Conservation (phyloP, 306 rosid species). For the Cucumis cinereus region DNA sequence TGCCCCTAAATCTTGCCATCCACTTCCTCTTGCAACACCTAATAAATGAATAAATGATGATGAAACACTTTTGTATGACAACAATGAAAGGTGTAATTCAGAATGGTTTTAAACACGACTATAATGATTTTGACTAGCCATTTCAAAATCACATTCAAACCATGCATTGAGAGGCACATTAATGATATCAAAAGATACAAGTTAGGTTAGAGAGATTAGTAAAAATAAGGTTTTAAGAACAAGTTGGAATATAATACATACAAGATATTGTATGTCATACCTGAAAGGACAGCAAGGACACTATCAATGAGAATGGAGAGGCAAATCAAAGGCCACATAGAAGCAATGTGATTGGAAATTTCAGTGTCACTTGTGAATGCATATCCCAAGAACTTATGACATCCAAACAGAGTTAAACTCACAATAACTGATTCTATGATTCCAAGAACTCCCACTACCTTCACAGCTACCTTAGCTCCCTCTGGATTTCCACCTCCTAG, state of each 20-base stretch:
- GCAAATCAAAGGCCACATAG: slow-evolving; percentile 5
- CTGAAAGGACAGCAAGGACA: not conserved
- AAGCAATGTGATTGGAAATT: slow-evolving; percentile 27
- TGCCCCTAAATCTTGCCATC: slow-evolving; percentile 39
- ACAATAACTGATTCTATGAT: slow-evolving; percentile 23
- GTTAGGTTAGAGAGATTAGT: no score
- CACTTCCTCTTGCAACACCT: slow-evolving; percentile 47
- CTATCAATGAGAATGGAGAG: not conserved
- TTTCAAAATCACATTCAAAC: no score
- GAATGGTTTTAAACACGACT: no score
- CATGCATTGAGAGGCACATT: no score
- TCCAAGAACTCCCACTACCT: slow-evolving; percentile 23
- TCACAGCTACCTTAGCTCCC: slow-evolving; percentile 28
- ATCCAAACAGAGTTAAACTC: slow-evolving; percentile 21
- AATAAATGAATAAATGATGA: not conserved
- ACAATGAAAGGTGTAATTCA: no score
- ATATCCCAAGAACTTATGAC: slow-evolving; percentile 28
- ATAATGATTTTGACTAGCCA: no score
- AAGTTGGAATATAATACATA: no score
- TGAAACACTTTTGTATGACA: no score
- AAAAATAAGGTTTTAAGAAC: no score
- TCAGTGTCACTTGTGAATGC: slow-evolving; percentile 42
- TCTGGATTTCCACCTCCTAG: slow-evolving; percentile 49
- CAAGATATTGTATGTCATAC: not conserved
- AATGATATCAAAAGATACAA: no score